These are phyloP conservation scores for Spergularia marina DNA, from an alignment of 148 eudicot species.

Conservation along the genomic window DNA sequence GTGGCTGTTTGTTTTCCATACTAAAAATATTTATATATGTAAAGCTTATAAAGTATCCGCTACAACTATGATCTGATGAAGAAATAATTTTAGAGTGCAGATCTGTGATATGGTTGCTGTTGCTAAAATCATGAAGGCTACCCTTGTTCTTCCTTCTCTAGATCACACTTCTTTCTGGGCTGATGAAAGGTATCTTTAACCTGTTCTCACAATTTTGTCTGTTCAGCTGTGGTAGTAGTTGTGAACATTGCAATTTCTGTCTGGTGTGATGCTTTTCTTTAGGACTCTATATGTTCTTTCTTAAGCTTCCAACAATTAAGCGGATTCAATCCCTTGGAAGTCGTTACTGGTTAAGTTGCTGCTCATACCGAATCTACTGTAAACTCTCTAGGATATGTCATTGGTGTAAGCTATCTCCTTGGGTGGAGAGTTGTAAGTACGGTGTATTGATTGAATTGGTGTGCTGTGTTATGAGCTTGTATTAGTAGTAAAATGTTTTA, in stretches of 20 bases:
- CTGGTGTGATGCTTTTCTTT: too few relatives aligned
- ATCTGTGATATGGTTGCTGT: constrained; percentile 99
- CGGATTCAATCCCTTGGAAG: too few relatives aligned
- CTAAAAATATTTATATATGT: not conserved
- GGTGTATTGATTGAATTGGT: too few relatives aligned
- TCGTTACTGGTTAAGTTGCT: too few relatives aligned
- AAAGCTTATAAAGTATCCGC: constrained; percentile 11
- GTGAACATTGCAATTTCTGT: not conserved
- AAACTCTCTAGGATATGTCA: too few relatives aligned
- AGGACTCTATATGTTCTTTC: too few relatives aligned
- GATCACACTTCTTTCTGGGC: constrained; percentile 99
- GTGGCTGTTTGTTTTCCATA: constrained; percentile 34
- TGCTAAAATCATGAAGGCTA: constrained; percentile 96
- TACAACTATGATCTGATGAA: constrained; percentile 39
- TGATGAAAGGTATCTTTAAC: constrained; percentile 65
- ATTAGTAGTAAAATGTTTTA: not conserved
- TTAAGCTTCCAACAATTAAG: too few relatives aligned
- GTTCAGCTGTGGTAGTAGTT: not conserved
- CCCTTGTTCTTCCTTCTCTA: constrained; percentile 92
- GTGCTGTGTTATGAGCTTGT: too few relatives aligned
- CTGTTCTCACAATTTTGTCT: not conserved
- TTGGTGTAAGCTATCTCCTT: too few relatives aligned
- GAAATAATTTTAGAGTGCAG: constrained; percentile 79
- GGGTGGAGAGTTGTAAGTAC: too few relatives aligned
- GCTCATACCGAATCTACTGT: too few relatives aligned